phyloP scores from a whole-genome alignment of 1,284 basidiomycete genomes.

The Pisolithus thermaeus region DNA sequence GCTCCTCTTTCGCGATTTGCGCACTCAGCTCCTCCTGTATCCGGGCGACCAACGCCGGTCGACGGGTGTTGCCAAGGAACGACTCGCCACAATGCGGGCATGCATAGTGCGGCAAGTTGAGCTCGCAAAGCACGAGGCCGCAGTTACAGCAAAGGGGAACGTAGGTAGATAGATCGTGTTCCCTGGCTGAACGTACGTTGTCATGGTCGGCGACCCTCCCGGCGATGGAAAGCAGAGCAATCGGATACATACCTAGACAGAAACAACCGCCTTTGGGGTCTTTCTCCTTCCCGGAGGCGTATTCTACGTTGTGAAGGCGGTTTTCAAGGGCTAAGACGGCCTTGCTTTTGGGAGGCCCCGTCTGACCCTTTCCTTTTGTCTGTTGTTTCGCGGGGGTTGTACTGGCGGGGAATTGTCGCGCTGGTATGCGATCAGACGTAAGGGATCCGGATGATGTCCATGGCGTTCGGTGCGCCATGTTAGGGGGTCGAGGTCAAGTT shows the following conservation, averaged over 20 bases:
- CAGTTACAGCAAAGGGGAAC: constrained; percentile 52
- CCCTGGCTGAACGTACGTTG: constrained; percentile 39
- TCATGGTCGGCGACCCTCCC: background rate
- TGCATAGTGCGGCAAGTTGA: constrained; percentile 48
- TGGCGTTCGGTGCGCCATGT: background rate
- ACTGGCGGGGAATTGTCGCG: constrained; percentile 11
- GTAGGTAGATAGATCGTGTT: constrained; percentile 51
- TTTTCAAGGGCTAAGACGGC: constrained; percentile 39
- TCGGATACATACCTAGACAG: constrained; percentile 47
- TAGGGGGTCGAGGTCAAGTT: background rate
- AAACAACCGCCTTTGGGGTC: constrained; percentile 63
- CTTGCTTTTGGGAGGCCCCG: constrained; percentile 38
- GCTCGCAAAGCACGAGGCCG: constrained; percentile 55
- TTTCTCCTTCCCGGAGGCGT: constrained; percentile 28
- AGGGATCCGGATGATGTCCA: constrained; percentile 22
- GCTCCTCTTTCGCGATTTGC: constrained; percentile 43
- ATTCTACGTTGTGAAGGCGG: constrained; percentile 32
- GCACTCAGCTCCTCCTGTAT: constrained; percentile 41
- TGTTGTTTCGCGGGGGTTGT: constrained; percentile 13
- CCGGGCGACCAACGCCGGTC: constrained; percentile 33
- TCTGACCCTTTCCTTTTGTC: constrained; percentile 26
- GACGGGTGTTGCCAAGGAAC: constrained; percentile 33
- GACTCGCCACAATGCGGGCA: constrained; percentile 51
- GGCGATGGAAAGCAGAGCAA: background rate
- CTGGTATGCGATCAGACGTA: constrained; percentile 44